Evolutionary conservation across 2,329 filamentous ascomycete species (phyloP).

Genomic region (Botryosphaeria dothidea): DNA sequence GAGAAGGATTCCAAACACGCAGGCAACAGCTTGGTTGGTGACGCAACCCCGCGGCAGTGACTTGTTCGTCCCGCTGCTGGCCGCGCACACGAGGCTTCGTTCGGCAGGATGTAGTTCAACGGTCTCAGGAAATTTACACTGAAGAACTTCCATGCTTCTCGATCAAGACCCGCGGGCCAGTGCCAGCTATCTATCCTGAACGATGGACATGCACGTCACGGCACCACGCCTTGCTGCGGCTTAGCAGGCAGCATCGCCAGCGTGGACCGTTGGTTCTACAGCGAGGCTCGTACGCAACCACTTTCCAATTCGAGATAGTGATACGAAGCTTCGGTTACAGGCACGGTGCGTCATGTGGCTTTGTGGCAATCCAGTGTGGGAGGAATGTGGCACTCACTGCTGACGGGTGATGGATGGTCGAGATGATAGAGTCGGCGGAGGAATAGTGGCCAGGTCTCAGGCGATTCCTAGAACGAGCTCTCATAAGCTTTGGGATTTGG

Average conservation of each 20-base stretch:
- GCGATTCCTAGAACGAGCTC: slow-evolving; percentile 1
- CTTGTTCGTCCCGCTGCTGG: too few relatives aligned
- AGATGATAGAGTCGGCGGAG: neutral
- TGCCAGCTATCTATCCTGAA: too few relatives aligned
- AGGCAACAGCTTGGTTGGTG: neutral
- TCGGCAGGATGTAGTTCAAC: too few relatives aligned
- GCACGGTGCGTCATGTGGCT: neutral
- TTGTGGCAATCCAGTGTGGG: neutral
- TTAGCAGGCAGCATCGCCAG: neutral
- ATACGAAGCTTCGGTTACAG: neutral
- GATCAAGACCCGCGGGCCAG: too few relatives aligned
- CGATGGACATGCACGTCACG: too few relatives aligned
- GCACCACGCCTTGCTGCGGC: neutral
- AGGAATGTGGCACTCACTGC: neutral
- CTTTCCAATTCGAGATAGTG: neutral
- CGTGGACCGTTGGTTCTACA: too few relatives aligned
- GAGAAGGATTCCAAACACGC: neutral
- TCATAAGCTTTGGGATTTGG: neutral
- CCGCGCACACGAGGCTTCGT: too few relatives aligned
- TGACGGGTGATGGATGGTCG: too few relatives aligned
- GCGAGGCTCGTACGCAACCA: neutral
- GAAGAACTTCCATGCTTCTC: too few relatives aligned
- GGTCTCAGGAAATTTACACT: too few relatives aligned
- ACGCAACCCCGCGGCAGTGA: neutral
- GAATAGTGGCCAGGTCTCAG: neutral